Base-by-base conservation (phyloP, 1,284 basidiomycete genomes). In the Hymenochaete sp. region DNA sequence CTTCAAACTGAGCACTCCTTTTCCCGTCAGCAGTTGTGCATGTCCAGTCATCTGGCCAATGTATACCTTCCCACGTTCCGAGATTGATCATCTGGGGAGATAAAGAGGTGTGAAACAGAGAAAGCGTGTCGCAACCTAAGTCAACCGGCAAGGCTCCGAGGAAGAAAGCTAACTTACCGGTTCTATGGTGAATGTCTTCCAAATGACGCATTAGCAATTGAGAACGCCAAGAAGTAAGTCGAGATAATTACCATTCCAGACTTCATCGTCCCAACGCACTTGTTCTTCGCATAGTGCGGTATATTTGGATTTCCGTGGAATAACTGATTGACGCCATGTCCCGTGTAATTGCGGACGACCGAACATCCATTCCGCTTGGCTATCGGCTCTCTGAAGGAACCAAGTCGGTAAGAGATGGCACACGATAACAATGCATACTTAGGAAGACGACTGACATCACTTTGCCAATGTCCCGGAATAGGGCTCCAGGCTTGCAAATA, bases 41-140 rank as follows among this genome's bases (percentile, higher is more conserved):
- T 2, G 93, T 97, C 93, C 93, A 97, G 57, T 89, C 81, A 61
- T 91, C 87, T 19, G 82, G 82, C 88, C 88, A 91, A 60, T 90
- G 87, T 11, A 80, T 68, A 43, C 79, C 73, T 36, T 73, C 73
- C 77, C 77, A 81, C 53, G 72, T 72, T 4, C 92, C 93, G 21
- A 90, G 62, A 64, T 95, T 96, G 56, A 96, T 82, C 93, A 98
- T 98, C 83, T 90, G 54, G 28, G 45, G 13, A 19, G 28, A 48
- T 28, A 38, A 37, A 45, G 41, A 36, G 49, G 40, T 40, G 37
- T 14, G 35, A 42, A 45, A 50, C 38, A 42, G 37, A n/a, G 32
- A 43, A 45, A 49, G 33, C 49, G 46, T 55, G 47, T 37, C 50
- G 14, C 28, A 31, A 31, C 28, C 14, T 31, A 10, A 10, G 9